Conservation (phyloP, 441 rosid genomes). For the Gossypium schwendimanii region DNA sequence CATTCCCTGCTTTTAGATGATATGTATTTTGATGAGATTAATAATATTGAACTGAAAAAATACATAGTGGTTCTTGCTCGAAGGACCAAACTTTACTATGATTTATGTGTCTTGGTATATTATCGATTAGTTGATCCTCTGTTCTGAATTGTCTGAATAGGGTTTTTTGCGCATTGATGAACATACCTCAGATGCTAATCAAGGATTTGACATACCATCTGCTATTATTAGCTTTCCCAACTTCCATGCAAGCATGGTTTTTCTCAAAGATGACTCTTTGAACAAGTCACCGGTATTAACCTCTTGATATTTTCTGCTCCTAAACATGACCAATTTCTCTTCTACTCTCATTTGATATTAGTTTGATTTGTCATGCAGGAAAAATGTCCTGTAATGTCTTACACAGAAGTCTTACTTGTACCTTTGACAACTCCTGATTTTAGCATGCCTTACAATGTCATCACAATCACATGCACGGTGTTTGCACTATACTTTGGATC, state of each 20-base stretch:
- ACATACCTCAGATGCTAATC: constrained; percentile 97
- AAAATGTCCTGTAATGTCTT: constrained; percentile 48
- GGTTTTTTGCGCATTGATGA: constrained; percentile 92
- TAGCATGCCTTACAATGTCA: constrained; percentile 97
- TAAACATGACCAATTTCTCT: constrained; percentile 1
- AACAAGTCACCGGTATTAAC: constrained; percentile 46
- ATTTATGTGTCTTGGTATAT: background rate
- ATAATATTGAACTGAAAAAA: background rate
- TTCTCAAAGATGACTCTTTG: constrained; percentile 27
- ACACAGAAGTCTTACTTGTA: constrained; percentile 81
- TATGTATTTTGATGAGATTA: background rate
- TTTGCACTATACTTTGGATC: constrained; percentile 89
- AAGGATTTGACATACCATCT: constrained; percentile 93
- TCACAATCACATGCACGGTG: constrained; percentile 89
- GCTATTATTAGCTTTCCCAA: constrained; percentile 72
- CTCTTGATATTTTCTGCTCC: background rate
- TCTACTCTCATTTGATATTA: background rate
- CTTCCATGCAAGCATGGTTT: constrained; percentile 41
- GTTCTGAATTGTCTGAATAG: constrained; percentile 28
- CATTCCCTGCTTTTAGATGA: constrained; percentile 2
- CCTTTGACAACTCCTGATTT: constrained; percentile 95
- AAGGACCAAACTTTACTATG: constrained; percentile 1
- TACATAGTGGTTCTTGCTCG: background rate
- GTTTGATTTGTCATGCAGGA: constrained; percentile 46
- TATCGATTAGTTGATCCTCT: constrained; percentile 17